A percentile compares a stretch with the other conserved stretches of the same genome.
phyloP scores from a whole-genome alignment of 768 basidiomycete genomes.

The Lentinula detonsa region DNA sequence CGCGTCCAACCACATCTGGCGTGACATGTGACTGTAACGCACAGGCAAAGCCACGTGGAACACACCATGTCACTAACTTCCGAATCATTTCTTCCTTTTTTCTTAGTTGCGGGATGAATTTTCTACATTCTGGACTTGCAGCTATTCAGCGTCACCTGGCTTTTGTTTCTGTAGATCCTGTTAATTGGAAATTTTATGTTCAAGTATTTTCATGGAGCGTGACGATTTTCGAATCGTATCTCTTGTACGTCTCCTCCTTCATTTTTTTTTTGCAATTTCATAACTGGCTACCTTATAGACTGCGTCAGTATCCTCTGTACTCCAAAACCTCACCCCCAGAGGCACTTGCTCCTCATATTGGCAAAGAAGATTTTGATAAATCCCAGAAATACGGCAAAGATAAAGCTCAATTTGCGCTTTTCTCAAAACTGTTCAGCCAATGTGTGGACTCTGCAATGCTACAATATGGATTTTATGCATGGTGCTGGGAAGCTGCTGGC shows the following conservation, averaged over 20 bases:
- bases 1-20: too few relatives aligned
- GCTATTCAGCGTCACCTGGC: constrained; percentile 57
- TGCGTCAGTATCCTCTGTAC: constrained; percentile 85
- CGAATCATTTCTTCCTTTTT: neutral
- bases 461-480: constrained; percentile 73
- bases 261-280: constrained; percentile 1
- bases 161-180: constrained; percentile 65
- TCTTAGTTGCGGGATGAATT: constrained; percentile 37
- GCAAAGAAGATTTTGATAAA: constrained; percentile 70
- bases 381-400: constrained; percentile 89
- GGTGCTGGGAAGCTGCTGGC: constrained; percentile 73
- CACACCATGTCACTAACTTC: neutral
- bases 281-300: constrained; percentile 20
- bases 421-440: constrained; percentile 73
- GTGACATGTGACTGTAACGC: too few relatives aligned
- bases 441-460: constrained; percentile 63
- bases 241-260: constrained; percentile 53
- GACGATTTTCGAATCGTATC: constrained; percentile 81
- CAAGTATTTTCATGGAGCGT: constrained; percentile 72
- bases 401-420: constrained; percentile 78
- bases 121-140: constrained; percentile 52
- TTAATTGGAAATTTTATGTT: constrained; percentile 82
- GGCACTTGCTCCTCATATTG: constrained; percentile 64
- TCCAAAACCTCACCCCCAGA: constrained; percentile 67
- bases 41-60: too few relatives aligned